Evolutionary conservation across 768 basidiomycete genomes (phyloP).

Genomic region (Auricularia heimuer): DNA sequence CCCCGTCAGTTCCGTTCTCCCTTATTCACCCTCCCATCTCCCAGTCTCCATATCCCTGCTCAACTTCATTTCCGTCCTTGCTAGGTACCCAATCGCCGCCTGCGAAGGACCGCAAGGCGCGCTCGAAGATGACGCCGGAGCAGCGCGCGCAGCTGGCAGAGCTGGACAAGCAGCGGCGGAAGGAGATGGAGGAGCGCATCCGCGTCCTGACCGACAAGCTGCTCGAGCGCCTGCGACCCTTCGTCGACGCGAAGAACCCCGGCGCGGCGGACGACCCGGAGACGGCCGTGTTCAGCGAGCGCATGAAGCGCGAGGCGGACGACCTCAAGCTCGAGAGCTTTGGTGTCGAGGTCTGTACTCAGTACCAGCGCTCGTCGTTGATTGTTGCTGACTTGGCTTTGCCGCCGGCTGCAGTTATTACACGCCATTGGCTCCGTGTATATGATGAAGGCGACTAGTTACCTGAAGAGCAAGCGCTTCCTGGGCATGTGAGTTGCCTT

Average conservation of each 20-base stretch:
- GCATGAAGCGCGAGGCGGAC: conserved; percentile 76
- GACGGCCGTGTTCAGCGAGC: conserved; percentile 65
- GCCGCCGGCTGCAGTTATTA: conserved; percentile 41
- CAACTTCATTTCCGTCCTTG: no score
- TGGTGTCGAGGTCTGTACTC: conserved; percentile 71
- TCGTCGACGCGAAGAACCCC: conserved; percentile 34
- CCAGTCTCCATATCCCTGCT: no score
- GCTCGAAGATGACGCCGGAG: conserved; percentile 57
- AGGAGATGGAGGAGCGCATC: conserved; percentile 72
- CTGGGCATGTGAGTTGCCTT: conserved; percentile 63
- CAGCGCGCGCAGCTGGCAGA: conserved; percentile 76
- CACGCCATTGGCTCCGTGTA: conserved; percentile 90
- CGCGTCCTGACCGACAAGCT: conserved; percentile 67
- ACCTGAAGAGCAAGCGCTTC: conserved; percentile 84
- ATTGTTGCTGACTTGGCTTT: no score
- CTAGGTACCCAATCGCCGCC: conserved; percentile 15
- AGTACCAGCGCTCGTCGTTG: no score
- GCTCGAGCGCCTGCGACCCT: conserved; percentile 75
- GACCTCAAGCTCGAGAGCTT: conserved; percentile 97
- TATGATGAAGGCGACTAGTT: conserved; percentile 85
- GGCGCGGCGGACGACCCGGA: conserved; percentile 83
- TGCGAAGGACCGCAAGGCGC: conserved; percentile 25
- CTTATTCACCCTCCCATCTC: no score
- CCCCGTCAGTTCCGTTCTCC: conserved; percentile 8
- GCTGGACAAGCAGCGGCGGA: conserved; percentile 71